A percentile compares a stretch with the other conserved stretches of the same genome.
These are phyloP conservation scores for Stentor roeselii DNA, from an alignment of 73 alveolate species.

Conservation along the genomic window DNA sequence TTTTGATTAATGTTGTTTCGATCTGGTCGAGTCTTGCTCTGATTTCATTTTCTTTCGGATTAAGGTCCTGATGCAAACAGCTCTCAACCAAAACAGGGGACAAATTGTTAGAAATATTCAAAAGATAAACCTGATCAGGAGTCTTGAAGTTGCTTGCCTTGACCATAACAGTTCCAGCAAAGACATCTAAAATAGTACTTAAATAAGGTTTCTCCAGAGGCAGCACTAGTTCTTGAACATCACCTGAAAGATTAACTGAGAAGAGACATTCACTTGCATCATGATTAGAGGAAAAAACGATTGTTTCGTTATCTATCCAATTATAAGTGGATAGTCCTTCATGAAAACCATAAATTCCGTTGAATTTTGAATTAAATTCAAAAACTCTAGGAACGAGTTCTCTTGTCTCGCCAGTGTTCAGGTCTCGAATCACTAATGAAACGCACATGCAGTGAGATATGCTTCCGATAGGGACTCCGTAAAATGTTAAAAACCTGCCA, in stretches of 20 bases:
- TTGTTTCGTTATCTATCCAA: background rate
- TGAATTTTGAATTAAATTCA: background rate
- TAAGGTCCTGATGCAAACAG: too few relatives aligned
- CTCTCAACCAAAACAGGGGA: background rate
- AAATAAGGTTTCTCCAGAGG: background rate
- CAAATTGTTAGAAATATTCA: background rate
- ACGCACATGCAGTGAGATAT: background rate
- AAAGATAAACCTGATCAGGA: background rate
- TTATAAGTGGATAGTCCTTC: background rate
- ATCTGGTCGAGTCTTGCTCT: background rate
- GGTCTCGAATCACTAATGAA: background rate
- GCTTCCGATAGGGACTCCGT: conserved; percentile 15
- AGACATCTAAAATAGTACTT: background rate
- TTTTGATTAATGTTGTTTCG: background rate
- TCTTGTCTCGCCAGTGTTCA: background rate
- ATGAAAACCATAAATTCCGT: conserved; percentile 21
- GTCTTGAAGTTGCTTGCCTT: background rate
- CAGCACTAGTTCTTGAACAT: background rate
- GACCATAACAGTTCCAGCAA: background rate
- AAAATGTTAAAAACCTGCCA: background rate
- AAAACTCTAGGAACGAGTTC: background rate
- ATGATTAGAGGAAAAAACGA: background rate
- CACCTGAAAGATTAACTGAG: background rate
- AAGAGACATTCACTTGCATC: background rate
- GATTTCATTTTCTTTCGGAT: background rate